phyloP scores from a whole-genome alignment of 441 rosid genomes.

The Isatis lusitanica region DNA sequence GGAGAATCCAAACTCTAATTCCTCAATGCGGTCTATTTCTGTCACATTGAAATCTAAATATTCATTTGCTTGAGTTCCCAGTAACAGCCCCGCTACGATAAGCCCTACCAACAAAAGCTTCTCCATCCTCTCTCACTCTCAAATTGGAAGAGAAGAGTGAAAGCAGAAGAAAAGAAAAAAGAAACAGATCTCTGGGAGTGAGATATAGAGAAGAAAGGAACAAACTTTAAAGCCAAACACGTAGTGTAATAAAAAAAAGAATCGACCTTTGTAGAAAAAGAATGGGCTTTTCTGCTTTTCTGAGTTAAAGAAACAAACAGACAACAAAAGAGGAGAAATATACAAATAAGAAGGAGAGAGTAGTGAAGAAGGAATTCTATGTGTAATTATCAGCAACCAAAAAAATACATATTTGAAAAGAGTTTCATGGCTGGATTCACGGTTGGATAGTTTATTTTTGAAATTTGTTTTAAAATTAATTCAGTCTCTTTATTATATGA shows the following conservation, averaged over 20 bases:
- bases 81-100: not conserved
- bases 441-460: conserved; percentile 14
- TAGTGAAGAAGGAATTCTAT: not conserved
- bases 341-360: conserved; percentile 7
- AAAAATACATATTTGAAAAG: not conserved
- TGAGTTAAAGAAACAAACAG: not conserved
- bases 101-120: conserved; percentile 23
- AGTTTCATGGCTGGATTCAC: conserved; percentile 39
- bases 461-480: not conserved
- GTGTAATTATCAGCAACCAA: not conserved
- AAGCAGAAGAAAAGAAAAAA: not conserved
- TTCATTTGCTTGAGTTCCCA: conserved; percentile 35
- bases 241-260: not conserved
- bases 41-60: conserved; percentile 57
- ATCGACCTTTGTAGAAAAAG: conserved; percentile 20
- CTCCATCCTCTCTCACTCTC: conserved; percentile 30
- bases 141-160: conserved; percentile 26
- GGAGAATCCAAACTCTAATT: conserved; percentile 53
- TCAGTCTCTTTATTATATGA: conserved; percentile 8
- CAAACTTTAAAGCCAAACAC: conserved; percentile 25
- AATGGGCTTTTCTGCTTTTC: conserved; percentile 19
- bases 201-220: conserved; percentile 31
- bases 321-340: not conserved
- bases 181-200: conserved; percentile 18
- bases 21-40: conserved; percentile 53